A percentile compares a stretch with the other conserved stretches of the same genome.
Conservation (phyloP, 805 yeast species). For the Wickerhamomyces canadensis region DNA sequence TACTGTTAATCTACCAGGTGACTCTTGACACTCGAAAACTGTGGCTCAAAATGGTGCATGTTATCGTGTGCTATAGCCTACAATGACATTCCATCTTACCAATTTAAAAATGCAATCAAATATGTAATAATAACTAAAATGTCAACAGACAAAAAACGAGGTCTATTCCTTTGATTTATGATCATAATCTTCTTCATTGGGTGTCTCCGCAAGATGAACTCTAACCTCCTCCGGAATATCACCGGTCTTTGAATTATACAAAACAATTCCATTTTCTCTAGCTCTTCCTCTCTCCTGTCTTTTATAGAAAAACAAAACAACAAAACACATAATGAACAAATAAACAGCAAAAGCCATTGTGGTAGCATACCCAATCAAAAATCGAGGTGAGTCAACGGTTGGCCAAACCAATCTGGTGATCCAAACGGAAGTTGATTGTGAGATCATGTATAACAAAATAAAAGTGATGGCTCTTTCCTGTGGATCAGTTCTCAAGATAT, state of each 20-base stretch:
- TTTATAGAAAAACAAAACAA: slow-evolving; percentile 30
- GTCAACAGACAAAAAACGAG: neutral
- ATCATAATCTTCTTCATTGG: neutral
- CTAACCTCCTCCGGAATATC: slow-evolving; percentile 1
- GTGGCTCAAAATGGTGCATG: no score
- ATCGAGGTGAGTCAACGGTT: slow-evolving; percentile 53
- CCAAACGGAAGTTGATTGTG: slow-evolving; percentile 51
- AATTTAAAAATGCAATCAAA: neutral
- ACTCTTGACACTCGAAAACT: neutral
- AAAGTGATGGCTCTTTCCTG: slow-evolving; percentile 46
- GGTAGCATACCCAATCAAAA: slow-evolving; percentile 45
- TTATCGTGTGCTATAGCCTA: no score
- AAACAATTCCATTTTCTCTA: slow-evolving; percentile 29
- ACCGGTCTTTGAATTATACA: slow-evolving; percentile 1
- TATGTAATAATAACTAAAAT: neutral
- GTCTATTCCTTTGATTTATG: no score
- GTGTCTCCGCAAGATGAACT: no score
- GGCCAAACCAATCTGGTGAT: slow-evolving; percentile 26
- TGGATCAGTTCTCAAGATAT: slow-evolving; percentile 48
- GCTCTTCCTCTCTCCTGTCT: slow-evolving; percentile 33
- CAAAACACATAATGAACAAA: slow-evolving; percentile 6
- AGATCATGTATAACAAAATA: slow-evolving; percentile 42
- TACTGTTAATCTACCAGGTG: no score
- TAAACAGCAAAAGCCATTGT: slow-evolving; percentile 25
- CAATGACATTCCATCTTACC: no score